phyloP scores from a whole-genome alignment of 176 grass and related monocot species.

The Olyra latifolia region DNA sequence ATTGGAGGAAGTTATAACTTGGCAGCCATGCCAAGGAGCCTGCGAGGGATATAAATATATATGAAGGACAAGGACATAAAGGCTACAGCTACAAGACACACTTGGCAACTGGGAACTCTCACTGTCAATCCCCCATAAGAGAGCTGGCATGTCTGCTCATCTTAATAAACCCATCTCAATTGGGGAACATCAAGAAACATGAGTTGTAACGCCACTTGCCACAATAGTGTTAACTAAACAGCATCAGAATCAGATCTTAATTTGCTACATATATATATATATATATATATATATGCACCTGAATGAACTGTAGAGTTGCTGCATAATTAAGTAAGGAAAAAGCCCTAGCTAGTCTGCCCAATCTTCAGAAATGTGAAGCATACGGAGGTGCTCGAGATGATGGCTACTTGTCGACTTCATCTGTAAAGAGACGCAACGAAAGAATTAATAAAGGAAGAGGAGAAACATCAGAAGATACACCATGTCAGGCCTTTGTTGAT shows the following conservation, averaged over 20 bases:
- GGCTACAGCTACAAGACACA: not conserved
- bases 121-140: conserved; percentile 27
- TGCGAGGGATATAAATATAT: too few species aligned
- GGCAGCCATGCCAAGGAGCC: not conserved
- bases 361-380: not conserved
- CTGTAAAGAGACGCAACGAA: not conserved
- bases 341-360: not conserved
- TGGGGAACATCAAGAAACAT: not conserved
- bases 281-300: not conserved
- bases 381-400: not conserved
- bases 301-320: not conserved
- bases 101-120: conserved; percentile 10
- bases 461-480: not conserved
- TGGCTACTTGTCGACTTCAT: not conserved
- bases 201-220: not conserved
- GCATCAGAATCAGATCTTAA: not conserved
- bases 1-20: not conserved
- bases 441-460: not conserved
- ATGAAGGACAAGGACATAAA: conserved; percentile 32
- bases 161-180: not conserved
- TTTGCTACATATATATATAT: too few species aligned
- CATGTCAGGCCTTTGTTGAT: not conserved
- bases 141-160: conserved; percentile 32
- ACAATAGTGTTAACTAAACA: not conserved
- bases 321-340: not conserved